Evolutionary conservation across 805 yeast species (phyloP), one percentile per base, ranked within the genome.

Genomic region (Cyberlindnera mycetangii): DNA sequence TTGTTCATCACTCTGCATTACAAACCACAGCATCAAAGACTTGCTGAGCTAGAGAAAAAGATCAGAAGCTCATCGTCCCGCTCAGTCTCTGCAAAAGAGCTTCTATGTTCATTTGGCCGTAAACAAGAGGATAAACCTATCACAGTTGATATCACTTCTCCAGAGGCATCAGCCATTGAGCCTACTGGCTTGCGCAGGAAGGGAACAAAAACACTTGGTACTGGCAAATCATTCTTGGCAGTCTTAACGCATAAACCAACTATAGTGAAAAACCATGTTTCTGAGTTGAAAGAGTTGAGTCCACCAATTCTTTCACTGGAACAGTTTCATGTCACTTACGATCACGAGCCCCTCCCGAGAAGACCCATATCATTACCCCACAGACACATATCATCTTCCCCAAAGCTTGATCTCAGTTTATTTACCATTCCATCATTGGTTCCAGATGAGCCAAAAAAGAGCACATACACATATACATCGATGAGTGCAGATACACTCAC

Each of bases 21-120:
- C 20, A 53, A 51, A 22, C 47, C 56, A 16, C 51, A 40, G 3
- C 41, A 47, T 3, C 37, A 51, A 24, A 47, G 47, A 21, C 47
- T 58, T 8, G 40, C 41, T 5, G 58, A 51, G 12, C 27, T 59
- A 7, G 62, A 58, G 39, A 39, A 44, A 18, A 59, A 56, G 43
- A 58, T 58, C 20, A 50, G 39, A 17, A 36, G 37, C 2, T 32
- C 55, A 2, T 16, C 48, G 7, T 6, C 42, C 4, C 45, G 42
- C n/a, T 37, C 58, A 2, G 47, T 49, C 0, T 50, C 56, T 16
- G 53, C 60, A 1, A 56, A 36, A 39, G 55, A 52, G n/a, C 25
- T 59, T 5, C 39, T 50, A 14, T 32, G 42, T 5, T 42, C 50
- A 7, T 44, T 40, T 32, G 47, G 44, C 24, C 38, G 33, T 18